Percentiles rank a stretch among this genome's conserved stretches.
Evolutionary conservation across 176 grass and related monocot genomes (phyloP).

Genomic region (Dactylis glomerata): DNA sequence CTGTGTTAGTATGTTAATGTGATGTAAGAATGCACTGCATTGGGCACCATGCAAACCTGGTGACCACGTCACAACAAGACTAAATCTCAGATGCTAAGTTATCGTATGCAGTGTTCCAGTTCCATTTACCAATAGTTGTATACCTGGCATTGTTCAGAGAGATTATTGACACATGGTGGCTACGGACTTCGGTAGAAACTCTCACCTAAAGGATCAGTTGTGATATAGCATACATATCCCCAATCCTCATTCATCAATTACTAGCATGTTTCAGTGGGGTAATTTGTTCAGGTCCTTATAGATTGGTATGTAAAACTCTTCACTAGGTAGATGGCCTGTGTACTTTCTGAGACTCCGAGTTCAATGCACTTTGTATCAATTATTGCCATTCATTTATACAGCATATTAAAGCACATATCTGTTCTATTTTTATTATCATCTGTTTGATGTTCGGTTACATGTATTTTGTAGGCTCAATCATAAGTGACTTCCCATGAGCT

Average conservation of each 20-base stretch:
- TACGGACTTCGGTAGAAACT: background rate
- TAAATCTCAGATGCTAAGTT: constrained; percentile 5
- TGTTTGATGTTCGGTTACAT: constrained; percentile 20
- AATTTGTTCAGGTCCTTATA: background rate
- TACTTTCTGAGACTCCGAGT: background rate
- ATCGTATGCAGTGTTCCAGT: background rate
- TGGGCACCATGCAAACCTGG: background rate
- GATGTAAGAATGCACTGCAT: constrained; percentile 9
- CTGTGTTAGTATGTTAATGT: background rate
- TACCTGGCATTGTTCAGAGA: background rate
- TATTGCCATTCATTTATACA: background rate
- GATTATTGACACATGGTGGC: background rate
- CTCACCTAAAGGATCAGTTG: constrained; percentile 1
- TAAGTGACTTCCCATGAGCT: constrained; percentile 30
- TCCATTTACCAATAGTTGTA: constrained; percentile 4
- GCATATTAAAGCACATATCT: background rate
- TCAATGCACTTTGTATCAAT: constrained; percentile 5
- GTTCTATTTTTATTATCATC: constrained; percentile 14
- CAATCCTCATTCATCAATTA: background rate
- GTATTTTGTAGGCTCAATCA: constrained; percentile 30
- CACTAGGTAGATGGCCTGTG: background rate
- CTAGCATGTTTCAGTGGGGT: background rate
- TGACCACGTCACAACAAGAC: background rate
- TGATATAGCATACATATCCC: background rate
- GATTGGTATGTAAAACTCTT: background rate